Percentiles rank a stretch among this genome's conserved stretches.
Conservation (phyloP, 116 monocot genomes). For the Zostera marina region DNA sequence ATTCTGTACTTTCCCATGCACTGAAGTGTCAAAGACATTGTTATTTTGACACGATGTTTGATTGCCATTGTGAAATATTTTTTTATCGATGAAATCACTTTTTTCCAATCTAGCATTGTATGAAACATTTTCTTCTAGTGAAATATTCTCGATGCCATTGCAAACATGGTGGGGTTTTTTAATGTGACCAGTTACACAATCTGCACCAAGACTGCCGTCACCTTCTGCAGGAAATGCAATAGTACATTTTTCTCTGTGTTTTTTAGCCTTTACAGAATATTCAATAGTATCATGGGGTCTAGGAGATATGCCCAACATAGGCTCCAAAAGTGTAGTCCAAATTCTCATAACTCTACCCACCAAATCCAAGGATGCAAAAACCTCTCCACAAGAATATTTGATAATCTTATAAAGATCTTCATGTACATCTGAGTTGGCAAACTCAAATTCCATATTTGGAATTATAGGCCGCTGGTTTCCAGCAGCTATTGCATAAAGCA, state of each 20-base stretch:
- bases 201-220: constrained; percentile 20
- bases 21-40: constrained; percentile 12
- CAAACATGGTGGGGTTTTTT: constrained; percentile 19
- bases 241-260: constrained; percentile 17
- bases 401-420: constrained; percentile 70
- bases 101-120: constrained; percentile 26
- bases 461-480: constrained; percentile 38
- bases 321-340: constrained; percentile 76
- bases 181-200: constrained; percentile 12
- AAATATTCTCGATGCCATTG: constrained; percentile 23
- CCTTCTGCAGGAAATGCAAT: constrained; percentile 17
- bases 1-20: constrained; percentile 31
- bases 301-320: constrained; percentile 46
- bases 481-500: constrained; percentile 76
- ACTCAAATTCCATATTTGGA: constrained; percentile 74
- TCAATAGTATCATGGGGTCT: constrained; percentile 31
- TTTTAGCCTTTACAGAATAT: constrained; percentile 34
- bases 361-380: constrained; percentile 62
- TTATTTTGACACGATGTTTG: constrained; percentile 17
- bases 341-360: constrained; percentile 60
- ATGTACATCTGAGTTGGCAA: constrained; percentile 46
- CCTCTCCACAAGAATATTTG: constrained; percentile 77
- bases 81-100: constrained; percentile 25
- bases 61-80: constrained; percentile 23
- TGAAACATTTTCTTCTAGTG: constrained; percentile 21